A percentile compares a stretch with the other conserved stretches of the same genome.
Evolutionary conservation across 495 filamentous ascomycete genomes (phyloP).

Genomic region (Neurospora discreta): DNA sequence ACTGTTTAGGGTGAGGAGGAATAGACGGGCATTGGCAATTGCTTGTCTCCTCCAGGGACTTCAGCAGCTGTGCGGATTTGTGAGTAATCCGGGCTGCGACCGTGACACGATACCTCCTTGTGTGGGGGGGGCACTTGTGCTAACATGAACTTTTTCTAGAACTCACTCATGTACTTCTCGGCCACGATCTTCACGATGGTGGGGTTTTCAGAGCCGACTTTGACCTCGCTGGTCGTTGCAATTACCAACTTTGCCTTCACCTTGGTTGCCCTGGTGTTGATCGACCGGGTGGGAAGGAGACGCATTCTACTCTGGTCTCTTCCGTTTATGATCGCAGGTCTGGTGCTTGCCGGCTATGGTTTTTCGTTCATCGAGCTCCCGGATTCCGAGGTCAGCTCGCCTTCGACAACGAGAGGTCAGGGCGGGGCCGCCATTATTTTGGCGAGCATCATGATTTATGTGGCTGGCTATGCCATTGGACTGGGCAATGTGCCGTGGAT

Average conservation of each 20-base stretch:
- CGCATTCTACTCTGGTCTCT: constrained; percentile 77
- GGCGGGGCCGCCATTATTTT: constrained; percentile 48
- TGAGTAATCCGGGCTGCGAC: constrained; percentile 24
- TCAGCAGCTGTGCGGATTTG: constrained; percentile 88
- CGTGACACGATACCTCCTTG: background rate
- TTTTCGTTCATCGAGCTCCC: constrained; percentile 49
- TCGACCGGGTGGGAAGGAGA: constrained; percentile 72
- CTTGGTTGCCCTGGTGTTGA: constrained; percentile 59
- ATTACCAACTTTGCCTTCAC: constrained; percentile 78
- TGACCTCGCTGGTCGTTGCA: constrained; percentile 72
- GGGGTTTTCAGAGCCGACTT: constrained; percentile 68
- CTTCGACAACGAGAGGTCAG: constrained; percentile 7
- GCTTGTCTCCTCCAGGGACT: constrained; percentile 76
- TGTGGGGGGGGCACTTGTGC: background rate
- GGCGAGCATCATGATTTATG: constrained; percentile 66
- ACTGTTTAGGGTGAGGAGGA: constrained; percentile 48
- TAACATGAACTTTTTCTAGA: constrained; percentile 32
- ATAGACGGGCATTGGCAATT: constrained; percentile 68
- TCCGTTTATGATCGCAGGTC: constrained; percentile 67
- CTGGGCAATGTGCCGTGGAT: constrained; percentile 91
- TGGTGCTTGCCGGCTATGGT: constrained; percentile 52
- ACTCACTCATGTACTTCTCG: constrained; percentile 92
- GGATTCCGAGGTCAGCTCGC: constrained; percentile 9
- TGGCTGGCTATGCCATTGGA: constrained; percentile 76
- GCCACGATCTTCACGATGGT: constrained; percentile 78